These are phyloP conservation scores for Jatropha podagrica DNA, from an alignment of 441 rosid genomes.

Conservation along the genomic window DNA sequence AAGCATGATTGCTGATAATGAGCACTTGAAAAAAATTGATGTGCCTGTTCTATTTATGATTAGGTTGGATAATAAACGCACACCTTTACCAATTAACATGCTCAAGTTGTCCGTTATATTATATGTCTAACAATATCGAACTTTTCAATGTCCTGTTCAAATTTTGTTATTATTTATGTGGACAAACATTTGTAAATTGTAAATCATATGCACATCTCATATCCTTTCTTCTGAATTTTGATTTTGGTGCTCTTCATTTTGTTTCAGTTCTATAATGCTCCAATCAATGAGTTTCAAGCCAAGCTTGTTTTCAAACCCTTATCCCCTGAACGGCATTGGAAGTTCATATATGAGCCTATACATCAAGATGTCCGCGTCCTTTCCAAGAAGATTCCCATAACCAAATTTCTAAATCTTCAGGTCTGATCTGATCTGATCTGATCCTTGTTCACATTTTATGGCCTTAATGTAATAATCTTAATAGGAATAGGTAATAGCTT, in stretches of 20 bases:
- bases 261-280: constrained; percentile 78
- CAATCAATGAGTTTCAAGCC: constrained; percentile 73
- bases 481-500: neutral
- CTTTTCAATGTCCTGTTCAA: neutral
- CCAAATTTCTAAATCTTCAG: constrained; percentile 85
- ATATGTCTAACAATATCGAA: neutral
- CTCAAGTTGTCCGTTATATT: neutral
- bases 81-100: neutral
- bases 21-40: neutral
- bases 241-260: constrained; percentile 23
- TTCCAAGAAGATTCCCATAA: constrained; percentile 86
- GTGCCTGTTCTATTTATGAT: neutral
- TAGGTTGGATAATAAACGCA: constrained; percentile 1
- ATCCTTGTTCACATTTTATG: neutral
- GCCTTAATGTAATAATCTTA: neutral
- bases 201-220: constrained; percentile 11
- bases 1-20: neutral
- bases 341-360: constrained; percentile 74
- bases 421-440: constrained; percentile 34
- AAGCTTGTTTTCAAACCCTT: constrained; percentile 89
- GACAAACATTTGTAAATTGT: neutral
- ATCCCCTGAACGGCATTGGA: constrained; percentile 73
- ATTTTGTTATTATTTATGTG: neutral
- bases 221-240: constrained; percentile 13
- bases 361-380: constrained; percentile 65